A percentile compares a stretch with the other conserved stretches of the same genome.
These are phyloP conservation scores for Cercospora sp. DNA, from an alignment of 2,329 filamentous ascomycete species.

Conservation along the genomic window DNA sequence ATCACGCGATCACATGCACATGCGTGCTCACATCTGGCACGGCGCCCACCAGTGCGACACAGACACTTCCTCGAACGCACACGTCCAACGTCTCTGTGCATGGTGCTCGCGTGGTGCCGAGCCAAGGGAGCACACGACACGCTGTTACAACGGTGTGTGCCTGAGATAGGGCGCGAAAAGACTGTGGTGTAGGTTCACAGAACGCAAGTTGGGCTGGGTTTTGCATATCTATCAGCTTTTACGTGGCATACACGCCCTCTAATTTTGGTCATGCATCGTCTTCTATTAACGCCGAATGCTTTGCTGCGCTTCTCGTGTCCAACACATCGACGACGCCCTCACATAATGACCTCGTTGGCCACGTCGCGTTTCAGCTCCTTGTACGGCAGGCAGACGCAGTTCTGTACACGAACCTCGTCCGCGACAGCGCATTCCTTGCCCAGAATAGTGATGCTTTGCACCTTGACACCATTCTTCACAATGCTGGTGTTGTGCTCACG, in stretches of 20 bases:
- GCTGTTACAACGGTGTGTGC: neutral
- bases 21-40: neutral
- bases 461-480: slow-evolving; percentile 96
- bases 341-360: slow-evolving; percentile 88
- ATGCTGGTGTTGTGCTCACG: slow-evolving; percentile 90
- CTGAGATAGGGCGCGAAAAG: neutral
- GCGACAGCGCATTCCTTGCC: slow-evolving; percentile 94
- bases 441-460: slow-evolving; percentile 95
- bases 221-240: neutral
- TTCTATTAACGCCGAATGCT: slow-evolving; percentile 2
- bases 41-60: neutral
- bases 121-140: neutral
- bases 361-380: slow-evolving; percentile 98
- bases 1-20: neutral
- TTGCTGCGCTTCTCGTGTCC: neutral
- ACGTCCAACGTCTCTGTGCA: neutral
- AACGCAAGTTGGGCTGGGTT: neutral
- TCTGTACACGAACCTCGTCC: slow-evolving; percentile 93
- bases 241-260: neutral
- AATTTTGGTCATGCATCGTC: neutral
- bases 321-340: neutral
- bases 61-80: neutral
- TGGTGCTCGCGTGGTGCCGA: neutral
- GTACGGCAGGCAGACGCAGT: slow-evolving; percentile 95
- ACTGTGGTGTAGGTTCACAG: neutral